Percentiles rank a stretch among this genome's conserved stretches.
These are phyloP conservation scores for Aureobasidium sp. DNA, from an alignment of 2,329 filamentous ascomycete genomes.

Conservation along the genomic window DNA sequence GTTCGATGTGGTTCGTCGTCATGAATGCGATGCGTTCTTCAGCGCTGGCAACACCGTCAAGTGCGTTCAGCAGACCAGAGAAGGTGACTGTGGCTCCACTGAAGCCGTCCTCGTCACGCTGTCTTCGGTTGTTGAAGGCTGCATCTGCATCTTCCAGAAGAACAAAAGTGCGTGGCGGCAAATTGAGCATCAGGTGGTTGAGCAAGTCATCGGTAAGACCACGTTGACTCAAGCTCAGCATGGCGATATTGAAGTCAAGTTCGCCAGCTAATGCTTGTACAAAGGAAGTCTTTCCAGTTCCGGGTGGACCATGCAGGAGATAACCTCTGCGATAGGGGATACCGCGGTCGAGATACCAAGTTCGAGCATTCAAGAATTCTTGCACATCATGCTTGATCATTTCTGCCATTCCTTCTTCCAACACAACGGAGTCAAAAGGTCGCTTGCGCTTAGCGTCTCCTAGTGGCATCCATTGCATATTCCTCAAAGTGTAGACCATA, in stretches of 20 bases:
- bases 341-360: conserved; percentile 91
- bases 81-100: conserved; percentile 85
- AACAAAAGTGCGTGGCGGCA: conserved; percentile 74
- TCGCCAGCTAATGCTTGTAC: conserved; percentile 93
- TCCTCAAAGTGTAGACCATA: conserved; percentile 76
- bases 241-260: conserved; percentile 84
- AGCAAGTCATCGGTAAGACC: conserved; percentile 85
- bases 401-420: conserved; percentile 78
- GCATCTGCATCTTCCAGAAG: conserved; percentile 87
- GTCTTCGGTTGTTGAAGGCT: conserved; percentile 74
- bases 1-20: conserved; percentile 89
- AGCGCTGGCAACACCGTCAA: conserved; percentile 85
- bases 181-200: conserved; percentile 75
- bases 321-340: conserved; percentile 90
- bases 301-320: conserved; percentile 78
- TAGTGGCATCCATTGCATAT: conserved; percentile 76
- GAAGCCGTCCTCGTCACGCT: conserved; percentile 74
- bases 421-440: conserved; percentile 77
- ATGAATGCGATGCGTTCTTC: conserved; percentile 91
- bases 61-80: conserved; percentile 65
- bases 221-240: conserved; percentile 82
- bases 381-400: conserved; percentile 69
- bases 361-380: conserved; percentile 69
- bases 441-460: conserved; percentile 80
- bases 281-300: conserved; percentile 90